These are phyloP conservation scores for Candida neerlandica DNA, from an alignment of 1,139 yeast genomes.

Conservation along the genomic window DNA sequence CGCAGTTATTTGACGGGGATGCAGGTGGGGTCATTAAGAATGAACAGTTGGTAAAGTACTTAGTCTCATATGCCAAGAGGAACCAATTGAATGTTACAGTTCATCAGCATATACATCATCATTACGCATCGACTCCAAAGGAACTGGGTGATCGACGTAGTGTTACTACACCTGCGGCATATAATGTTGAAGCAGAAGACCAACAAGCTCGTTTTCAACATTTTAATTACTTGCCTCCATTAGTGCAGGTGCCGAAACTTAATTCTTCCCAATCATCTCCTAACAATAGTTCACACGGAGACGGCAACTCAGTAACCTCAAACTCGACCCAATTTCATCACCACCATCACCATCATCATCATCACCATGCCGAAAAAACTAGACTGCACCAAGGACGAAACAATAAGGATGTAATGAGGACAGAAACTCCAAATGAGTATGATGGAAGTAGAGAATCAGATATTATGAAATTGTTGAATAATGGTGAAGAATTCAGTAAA, in stretches of 20 bases:
- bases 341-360: slow-evolving; percentile 34
- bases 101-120: slow-evolving; percentile 85
- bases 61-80: slow-evolving; percentile 63
- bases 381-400: not conserved
- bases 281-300: slow-evolving; percentile 8
- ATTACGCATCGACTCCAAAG: slow-evolving; percentile 38
- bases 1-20: slow-evolving; percentile 31
- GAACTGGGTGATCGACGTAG: slow-evolving; percentile 6
- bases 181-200: slow-evolving; percentile 52
- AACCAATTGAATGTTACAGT: slow-evolving; percentile 66
- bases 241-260: slow-evolving; percentile 69
- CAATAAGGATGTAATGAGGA: not conserved
- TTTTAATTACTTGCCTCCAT: slow-evolving; percentile 72
- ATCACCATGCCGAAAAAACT: slow-evolving; percentile 10
- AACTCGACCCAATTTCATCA: slow-evolving; percentile 22
- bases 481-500: slow-evolving; percentile 11
- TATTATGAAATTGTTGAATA: slow-evolving; percentile 42
- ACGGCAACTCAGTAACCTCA: not conserved
- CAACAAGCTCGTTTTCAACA: slow-evolving; percentile 64
- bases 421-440: not conserved
- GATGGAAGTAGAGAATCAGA: slow-evolving; percentile 39
- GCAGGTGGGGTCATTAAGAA: slow-evolving; percentile 51
- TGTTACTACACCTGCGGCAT: slow-evolving; percentile 10
- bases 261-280: slow-evolving; percentile 56
- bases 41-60: slow-evolving; percentile 55